Evolutionary conservation across 1,284 basidiomycete genomes (phyloP).

Genomic region (Apiotrichum gamsii): DNA sequence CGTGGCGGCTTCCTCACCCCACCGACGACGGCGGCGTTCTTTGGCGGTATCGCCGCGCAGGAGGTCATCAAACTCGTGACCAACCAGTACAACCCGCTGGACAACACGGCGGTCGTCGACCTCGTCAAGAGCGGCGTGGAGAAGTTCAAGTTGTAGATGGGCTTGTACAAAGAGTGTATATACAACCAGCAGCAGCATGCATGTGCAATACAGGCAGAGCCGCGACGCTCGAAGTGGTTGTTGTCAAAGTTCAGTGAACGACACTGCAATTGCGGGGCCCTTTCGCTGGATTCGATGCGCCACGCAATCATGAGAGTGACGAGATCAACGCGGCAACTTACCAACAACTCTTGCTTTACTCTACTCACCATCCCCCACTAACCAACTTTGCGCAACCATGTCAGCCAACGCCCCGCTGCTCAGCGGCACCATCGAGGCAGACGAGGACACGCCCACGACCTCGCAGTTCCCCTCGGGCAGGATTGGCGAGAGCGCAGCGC

Average conservation of each 20-base stretch:
- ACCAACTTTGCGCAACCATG: constrained; percentile 19
- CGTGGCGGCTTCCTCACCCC: constrained; percentile 79
- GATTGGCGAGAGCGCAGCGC: constrained; percentile 29
- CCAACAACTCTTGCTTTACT: too few species aligned
- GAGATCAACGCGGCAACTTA: too few species aligned
- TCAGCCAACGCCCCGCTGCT: constrained; percentile 37
- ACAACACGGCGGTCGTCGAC: constrained; percentile 80
- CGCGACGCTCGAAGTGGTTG: too few species aligned
- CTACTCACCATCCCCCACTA: too few species aligned
- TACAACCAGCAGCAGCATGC: too few species aligned
- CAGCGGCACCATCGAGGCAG: constrained; percentile 48
- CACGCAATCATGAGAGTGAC: too few species aligned
- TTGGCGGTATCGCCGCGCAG: constrained; percentile 93
- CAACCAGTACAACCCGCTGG: constrained; percentile 86
- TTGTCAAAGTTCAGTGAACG: too few species aligned
- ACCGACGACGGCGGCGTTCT: constrained; percentile 84
- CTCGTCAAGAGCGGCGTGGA: constrained; percentile 54
- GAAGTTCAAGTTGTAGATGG: constrained; percentile 40
- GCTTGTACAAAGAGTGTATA: neutral
- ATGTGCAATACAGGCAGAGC: too few species aligned
- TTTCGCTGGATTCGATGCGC: too few species aligned
- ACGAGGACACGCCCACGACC: constrained; percentile 32
- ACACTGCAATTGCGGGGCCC: too few species aligned
- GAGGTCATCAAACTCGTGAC: constrained; percentile 97
- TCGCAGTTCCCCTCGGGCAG: constrained; percentile 31